phyloP scores from a whole-genome alignment of 768 basidiomycete genomes.

The Mrakia gelida region DNA sequence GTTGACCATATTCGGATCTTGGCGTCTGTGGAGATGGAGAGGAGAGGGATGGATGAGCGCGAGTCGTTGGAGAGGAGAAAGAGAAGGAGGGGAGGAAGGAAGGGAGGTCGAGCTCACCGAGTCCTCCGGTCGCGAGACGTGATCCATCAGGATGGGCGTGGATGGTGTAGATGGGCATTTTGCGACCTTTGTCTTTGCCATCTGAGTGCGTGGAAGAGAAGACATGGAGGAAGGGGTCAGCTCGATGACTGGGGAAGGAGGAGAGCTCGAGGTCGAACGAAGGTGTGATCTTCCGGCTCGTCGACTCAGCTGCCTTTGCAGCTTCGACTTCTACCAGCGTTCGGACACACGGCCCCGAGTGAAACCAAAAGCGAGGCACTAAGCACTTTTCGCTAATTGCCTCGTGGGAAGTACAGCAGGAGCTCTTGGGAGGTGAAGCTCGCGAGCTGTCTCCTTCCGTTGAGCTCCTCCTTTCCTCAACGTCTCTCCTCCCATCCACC shows the following conservation, averaged over 20 bases:
- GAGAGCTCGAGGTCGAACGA: neutral
- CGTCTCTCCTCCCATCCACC: no score
- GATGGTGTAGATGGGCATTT: conserved; percentile 79
- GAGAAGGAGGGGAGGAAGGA: neutral
- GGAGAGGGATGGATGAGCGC: conserved; percentile 1
- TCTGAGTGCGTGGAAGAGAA: neutral
- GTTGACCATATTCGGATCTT: conserved; percentile 98
- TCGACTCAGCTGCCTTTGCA: no score
- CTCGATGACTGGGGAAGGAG: neutral
- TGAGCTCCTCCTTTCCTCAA: no score
- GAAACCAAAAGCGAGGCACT: no score
- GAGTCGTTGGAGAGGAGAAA: neutral
- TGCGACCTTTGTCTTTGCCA: conserved; percentile 27
- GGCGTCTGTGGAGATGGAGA: conserved; percentile 55
- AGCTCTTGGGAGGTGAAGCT: no score
- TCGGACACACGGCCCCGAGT: no score
- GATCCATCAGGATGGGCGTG: conserved; percentile 94
- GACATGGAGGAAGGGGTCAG: neutral
- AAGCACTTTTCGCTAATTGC: no score
- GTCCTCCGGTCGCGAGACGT: conserved; percentile 91
- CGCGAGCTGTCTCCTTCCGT: no score
- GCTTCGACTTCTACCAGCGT: no score
- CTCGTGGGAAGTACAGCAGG: no score
- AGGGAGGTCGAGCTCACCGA: conserved; percentile 46
- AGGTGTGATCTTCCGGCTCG: no score